A percentile compares a stretch with the other conserved stretches of the same genome.
phyloP scores from a whole-genome alignment of 2,329 filamentous ascomycete species.

The Ophiocordyceps polyrhachis-furcata region DNA sequence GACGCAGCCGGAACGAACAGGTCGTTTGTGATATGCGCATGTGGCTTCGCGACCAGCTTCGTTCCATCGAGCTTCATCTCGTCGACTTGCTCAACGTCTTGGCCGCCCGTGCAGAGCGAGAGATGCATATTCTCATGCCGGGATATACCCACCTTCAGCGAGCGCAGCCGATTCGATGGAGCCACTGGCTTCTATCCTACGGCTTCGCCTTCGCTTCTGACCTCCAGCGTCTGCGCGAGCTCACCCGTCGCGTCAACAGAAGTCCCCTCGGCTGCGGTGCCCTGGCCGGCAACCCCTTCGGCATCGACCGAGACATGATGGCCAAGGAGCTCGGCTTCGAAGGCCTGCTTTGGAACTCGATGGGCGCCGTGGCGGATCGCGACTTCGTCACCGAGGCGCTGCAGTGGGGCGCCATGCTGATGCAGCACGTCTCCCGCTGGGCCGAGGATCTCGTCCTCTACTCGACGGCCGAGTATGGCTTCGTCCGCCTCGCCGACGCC shows the following conservation, averaged over 20 bases:
- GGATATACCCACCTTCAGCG: constrained; percentile 80
- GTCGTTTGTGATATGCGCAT: constrained; percentile 79
- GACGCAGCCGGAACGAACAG: constrained; percentile 77
- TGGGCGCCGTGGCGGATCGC: constrained; percentile 56
- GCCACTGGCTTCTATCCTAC: constrained; percentile 64
- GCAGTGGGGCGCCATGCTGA: constrained; percentile 62
- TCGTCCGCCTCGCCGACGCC: constrained; percentile 57
- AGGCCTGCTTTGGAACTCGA: constrained; percentile 55
- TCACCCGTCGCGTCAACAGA: constrained; percentile 55
- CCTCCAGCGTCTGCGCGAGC: constrained; percentile 57
- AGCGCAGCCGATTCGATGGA: constrained; percentile 63
- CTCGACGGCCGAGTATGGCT: constrained; percentile 56
- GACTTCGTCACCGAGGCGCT: constrained; percentile 72
- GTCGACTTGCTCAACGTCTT: constrained; percentile 52
- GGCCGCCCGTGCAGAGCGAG: constrained; percentile 48
- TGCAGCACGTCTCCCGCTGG: constrained; percentile 65
- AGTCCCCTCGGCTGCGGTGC: constrained; percentile 57
- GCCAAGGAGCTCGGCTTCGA: constrained; percentile 55
- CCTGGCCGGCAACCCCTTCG: constrained; percentile 65
- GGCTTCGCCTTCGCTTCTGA: constrained; percentile 54
- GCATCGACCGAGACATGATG: constrained; percentile 29
- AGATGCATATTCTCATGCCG: constrained; percentile 67
- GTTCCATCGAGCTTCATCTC: constrained; percentile 49
- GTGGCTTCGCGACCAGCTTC: constrained; percentile 64
- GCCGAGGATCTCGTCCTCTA: constrained; percentile 79